Evolutionary conservation across 176 grass and related monocot genomes (phyloP).

Genomic region (Carex kokanica): DNA sequence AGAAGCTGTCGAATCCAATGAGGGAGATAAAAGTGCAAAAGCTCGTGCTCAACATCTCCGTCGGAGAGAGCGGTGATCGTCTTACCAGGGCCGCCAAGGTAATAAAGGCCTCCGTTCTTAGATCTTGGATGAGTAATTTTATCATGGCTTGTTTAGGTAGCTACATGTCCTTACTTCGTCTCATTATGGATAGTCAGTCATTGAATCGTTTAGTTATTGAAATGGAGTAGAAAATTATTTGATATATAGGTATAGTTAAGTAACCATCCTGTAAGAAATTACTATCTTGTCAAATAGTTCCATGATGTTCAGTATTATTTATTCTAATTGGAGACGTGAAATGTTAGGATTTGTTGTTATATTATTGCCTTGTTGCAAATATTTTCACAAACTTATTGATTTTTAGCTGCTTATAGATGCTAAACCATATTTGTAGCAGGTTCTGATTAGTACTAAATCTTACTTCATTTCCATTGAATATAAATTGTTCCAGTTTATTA

Average conservation of each 20-base stretch:
- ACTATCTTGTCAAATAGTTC: neutral
- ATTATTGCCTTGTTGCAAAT: neutral
- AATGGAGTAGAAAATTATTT: neutral
- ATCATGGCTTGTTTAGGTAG: neutral
- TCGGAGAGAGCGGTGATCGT: constrained; percentile 86
- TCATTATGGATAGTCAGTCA: neutral
- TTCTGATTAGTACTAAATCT: neutral
- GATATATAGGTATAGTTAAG: neutral
- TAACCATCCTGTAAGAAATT: neutral
- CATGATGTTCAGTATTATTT: neutral
- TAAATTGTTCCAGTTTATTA: neutral
- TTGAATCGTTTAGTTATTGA: neutral
- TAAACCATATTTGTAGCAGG: neutral
- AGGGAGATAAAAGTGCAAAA: constrained; percentile 88
- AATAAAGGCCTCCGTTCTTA: neutral
- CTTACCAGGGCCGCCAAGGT: constrained; percentile 79
- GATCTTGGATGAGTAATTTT: neutral
- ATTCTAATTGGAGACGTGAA: neutral
- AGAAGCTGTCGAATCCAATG: constrained; percentile 73
- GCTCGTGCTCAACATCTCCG: constrained; percentile 84
- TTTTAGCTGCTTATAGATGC: neutral
- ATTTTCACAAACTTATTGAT: neutral
- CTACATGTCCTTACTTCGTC: neutral
- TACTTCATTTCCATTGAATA: neutral
- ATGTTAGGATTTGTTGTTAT: neutral